These are phyloP conservation scores for Zygoascus sp. DNA, from an alignment of 1,139 yeast species.

Conservation along the genomic window DNA sequence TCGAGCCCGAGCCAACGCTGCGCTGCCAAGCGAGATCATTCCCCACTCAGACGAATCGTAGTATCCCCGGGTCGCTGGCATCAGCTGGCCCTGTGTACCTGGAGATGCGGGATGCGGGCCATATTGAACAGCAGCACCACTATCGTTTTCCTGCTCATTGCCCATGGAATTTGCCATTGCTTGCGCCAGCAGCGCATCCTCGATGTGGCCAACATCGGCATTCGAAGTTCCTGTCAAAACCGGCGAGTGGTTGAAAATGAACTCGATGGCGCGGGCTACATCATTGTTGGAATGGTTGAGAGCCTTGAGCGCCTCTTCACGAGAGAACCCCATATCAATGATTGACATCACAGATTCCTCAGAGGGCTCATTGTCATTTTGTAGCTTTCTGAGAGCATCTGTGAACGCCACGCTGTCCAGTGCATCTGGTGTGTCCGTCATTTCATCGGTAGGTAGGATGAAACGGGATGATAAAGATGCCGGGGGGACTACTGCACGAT, in stretches of 20 bases:
- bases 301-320: constrained; percentile 36
- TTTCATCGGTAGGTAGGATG: not conserved
- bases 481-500: not conserved
- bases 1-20: constrained; percentile 7
- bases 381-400: constrained; percentile 2
- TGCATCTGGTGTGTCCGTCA: constrained; percentile 4
- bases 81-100: constrained; percentile 16
- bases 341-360: constrained; percentile 36
- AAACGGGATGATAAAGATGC: not conserved
- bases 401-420: constrained; percentile 6
- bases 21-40: constrained; percentile 9
- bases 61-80: constrained; percentile 26
- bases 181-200: constrained; percentile 18
- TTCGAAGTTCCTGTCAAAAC: not conserved
- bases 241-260: constrained; percentile 41
- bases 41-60: constrained; percentile 31
- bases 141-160: constrained; percentile 1
- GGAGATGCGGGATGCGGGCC: constrained; percentile 3
- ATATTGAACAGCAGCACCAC: constrained; percentile 1
- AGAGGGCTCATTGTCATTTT: constrained; percentile 1
- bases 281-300: constrained; percentile 41
- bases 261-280: constrained; percentile 52
- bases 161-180: constrained; percentile 18
- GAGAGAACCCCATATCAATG: constrained; percentile 59
- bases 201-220: constrained; percentile 11